phyloP scores from a whole-genome alignment of 805 yeast genomes.

The Peterozyma xylosa region DNA sequence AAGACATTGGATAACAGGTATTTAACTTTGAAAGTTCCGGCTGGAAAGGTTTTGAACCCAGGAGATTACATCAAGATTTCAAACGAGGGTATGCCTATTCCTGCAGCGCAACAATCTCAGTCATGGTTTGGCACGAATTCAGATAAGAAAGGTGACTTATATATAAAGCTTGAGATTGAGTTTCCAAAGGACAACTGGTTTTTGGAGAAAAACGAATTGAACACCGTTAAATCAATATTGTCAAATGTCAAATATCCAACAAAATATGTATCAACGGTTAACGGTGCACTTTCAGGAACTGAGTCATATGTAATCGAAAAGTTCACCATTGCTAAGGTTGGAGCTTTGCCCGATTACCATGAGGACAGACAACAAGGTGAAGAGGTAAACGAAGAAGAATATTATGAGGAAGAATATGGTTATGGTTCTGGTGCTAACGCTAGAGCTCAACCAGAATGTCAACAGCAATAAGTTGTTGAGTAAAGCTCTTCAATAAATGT shows the following conservation, averaged over 20 bases:
- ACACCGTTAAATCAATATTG: constrained; percentile 44
- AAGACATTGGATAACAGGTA: constrained; percentile 78
- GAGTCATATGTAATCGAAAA: constrained; percentile 3
- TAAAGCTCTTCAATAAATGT: neutral
- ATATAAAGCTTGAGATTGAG: constrained; percentile 60
- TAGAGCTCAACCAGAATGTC: constrained; percentile 5
- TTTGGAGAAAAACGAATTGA: constrained; percentile 59
- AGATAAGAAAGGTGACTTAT: constrained; percentile 56
- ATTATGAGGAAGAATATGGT: neutral
- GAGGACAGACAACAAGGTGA: neutral
- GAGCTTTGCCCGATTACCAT: neutral
- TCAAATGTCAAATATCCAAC: constrained; percentile 7
- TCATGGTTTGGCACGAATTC: constrained; percentile 17
- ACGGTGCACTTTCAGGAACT: neutral
- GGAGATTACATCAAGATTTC: constrained; percentile 57
- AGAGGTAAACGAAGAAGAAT: neutral
- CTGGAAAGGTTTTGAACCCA: constrained; percentile 78
- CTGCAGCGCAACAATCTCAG: constrained; percentile 15
- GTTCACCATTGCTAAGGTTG: neutral
- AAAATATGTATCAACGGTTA: neutral
- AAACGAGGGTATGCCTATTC: constrained; percentile 81
- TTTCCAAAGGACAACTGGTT: constrained; percentile 88
- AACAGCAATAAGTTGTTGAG: constrained; percentile 1
- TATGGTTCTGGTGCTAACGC: neutral
- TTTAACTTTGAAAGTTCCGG: constrained; percentile 54